Evolutionary conservation across 129 eudicot genomes (phyloP).

Genomic region (Scalesia atractyloides): DNA sequence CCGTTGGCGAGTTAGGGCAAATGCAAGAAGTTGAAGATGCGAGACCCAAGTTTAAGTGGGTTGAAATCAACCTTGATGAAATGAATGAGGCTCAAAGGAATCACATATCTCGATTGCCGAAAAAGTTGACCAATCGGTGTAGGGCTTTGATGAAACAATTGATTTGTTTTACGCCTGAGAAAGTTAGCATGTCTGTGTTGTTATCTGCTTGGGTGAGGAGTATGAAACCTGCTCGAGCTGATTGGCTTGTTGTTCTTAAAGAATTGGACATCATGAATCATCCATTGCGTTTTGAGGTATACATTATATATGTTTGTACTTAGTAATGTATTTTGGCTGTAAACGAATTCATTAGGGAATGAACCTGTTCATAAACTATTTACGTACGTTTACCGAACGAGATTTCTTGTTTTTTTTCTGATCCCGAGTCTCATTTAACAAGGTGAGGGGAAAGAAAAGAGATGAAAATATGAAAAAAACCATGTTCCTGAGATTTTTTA

Average conservation of each 20-base stretch:
- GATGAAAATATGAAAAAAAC: no score
- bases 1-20: constrained; percentile 31
- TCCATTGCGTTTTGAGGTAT: constrained; percentile 69
- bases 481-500: no score
- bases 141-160: constrained; percentile 76
- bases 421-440: no score
- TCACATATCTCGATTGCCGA: constrained; percentile 63
- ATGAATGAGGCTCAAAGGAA: constrained; percentile 62
- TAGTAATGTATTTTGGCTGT: background rate
- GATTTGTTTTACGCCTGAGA: constrained; percentile 61
- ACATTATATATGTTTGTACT: background rate
- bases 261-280: constrained; percentile 67
- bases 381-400: no score
- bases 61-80: constrained; percentile 38
- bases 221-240: constrained; percentile 84
- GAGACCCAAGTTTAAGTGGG: constrained; percentile 51
- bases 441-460: no score
- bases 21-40: constrained; percentile 33
- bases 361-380: no score
- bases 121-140: constrained; percentile 76
- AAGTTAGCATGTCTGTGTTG: constrained; percentile 41
- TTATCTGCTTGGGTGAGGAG: constrained; percentile 79
- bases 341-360: no score
- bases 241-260: constrained; percentile 85
- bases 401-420: no score